phyloP scores from a whole-genome alignment of 2,329 filamentous ascomycete genomes.

The Aspergillus melleus region DNA sequence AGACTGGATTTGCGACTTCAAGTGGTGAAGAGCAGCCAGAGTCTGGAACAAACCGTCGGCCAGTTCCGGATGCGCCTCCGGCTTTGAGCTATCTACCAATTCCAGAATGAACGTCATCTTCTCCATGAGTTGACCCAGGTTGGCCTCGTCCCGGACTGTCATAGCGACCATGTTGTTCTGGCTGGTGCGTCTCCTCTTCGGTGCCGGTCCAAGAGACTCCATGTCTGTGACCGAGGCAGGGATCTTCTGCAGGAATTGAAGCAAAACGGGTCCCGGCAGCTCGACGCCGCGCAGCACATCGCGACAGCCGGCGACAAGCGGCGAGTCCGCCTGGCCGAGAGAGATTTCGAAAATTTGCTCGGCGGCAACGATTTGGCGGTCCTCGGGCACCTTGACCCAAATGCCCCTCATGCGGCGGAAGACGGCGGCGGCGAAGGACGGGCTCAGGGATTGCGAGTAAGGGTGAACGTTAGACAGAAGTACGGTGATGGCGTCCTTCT shows the following conservation, averaged over 20 bases:
- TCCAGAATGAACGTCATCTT: constrained; percentile 86
- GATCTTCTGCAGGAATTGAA: constrained; percentile 71
- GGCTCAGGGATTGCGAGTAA: constrained; percentile 44
- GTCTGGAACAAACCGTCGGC: constrained; percentile 78
- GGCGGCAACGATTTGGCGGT: constrained; percentile 37
- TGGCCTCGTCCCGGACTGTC: constrained; percentile 62
- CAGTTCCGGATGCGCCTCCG: constrained; percentile 71
- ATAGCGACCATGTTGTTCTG: constrained; percentile 66
- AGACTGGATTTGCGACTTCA: constrained; percentile 76
- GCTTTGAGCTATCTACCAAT: constrained; percentile 77
- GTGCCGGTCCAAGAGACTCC: constrained; percentile 68
- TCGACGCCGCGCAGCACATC: constrained; percentile 72
- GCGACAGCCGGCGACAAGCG: constrained; percentile 42
- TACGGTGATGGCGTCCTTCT: constrained; percentile 57
- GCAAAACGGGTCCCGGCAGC: constrained; percentile 71
- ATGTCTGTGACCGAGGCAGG: constrained; percentile 69
- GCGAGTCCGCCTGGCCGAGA: constrained; percentile 29
- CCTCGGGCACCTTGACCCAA: constrained; percentile 58
- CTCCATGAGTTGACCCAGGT: constrained; percentile 67
- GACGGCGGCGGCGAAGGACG: constrained; percentile 61
- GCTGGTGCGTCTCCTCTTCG: constrained; percentile 78
- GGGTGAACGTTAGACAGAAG: constrained; percentile 54
- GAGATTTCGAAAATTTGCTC: constrained; percentile 45
- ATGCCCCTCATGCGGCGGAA: constrained; percentile 70
- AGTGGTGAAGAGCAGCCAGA: constrained; percentile 82